Base-by-base conservation (phyloP, 2,329 filamentous ascomycete species). In the Penicillium sp. region DNA sequence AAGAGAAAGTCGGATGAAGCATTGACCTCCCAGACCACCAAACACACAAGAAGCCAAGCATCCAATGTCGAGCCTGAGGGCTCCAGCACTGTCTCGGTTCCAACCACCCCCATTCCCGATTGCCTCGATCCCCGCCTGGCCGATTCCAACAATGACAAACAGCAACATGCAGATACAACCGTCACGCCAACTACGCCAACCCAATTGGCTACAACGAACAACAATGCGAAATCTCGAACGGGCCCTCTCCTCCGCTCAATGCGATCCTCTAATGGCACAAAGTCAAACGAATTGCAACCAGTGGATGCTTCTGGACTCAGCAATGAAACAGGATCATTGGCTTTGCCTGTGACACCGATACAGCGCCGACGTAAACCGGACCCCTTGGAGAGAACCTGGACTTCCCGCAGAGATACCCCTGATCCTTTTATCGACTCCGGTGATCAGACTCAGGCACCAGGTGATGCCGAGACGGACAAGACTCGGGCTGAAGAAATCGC, bases 1-100 rank as follows among this genome's bases (percentile, higher is more conserved):
- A 86, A 85, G 66, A 73, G 78, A 53, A 74, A 66, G 58, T 57
- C 62, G 10, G 67, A 65, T 21, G 61, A 61, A 35, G 19, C 43
- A 17, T 19, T 38, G 15, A 44, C 55, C 15, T 55, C 60, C 27
- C 48, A 55, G 15, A 53, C 49, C 17, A 13, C 43, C 2, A 44
- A 47, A n/a, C 33, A 52, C 27, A 45, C 49, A 12, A 55, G 58
- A 15, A 65, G 31, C 53, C 55, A 15, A 21, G 43, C 43, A 15
- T 29, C 29, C 41, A 29, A 29, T 10, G 13, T 21, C 23, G 49
- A 55, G 36, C n/a, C 49, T 8, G 47, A 49, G 58, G 43, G 23
- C 10, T 54, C 17, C 51, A 55, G 10, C 21, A 50, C 59, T 3
- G 31, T 54, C 17, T 38, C 43, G 27, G 51, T 35, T 23, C 13